These are phyloP conservation scores for Spathaspora boniae DNA, from an alignment of 805 yeast genomes.

Conservation along the genomic window DNA sequence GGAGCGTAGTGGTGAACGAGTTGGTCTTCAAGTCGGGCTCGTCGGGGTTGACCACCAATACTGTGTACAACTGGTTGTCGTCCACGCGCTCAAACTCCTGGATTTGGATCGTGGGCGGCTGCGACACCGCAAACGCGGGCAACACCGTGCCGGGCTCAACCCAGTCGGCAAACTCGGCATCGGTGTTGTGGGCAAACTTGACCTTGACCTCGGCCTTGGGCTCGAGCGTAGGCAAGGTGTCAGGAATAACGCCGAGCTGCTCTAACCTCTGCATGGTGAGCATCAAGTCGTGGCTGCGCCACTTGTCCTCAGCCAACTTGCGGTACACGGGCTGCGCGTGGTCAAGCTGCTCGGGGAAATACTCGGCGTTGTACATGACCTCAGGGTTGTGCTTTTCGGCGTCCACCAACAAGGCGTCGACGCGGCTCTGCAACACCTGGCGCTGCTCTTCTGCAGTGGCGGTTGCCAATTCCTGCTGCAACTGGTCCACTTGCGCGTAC, in stretches of 20 bases:
- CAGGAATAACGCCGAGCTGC: conserved; percentile 81
- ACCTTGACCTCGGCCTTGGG: conserved; percentile 76
- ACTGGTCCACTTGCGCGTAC: conserved; percentile 37
- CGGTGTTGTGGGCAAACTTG: conserved; percentile 64
- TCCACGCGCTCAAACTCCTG: conserved; percentile 61
- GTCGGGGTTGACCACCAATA: conserved; percentile 87
- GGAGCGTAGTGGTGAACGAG: conserved; percentile 65
- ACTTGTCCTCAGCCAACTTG: conserved; percentile 58
- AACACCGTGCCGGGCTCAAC: conserved; percentile 74
- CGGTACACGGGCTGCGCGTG: conserved; percentile 78
- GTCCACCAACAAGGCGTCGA: conserved; percentile 37
- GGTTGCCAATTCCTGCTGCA: conserved; percentile 25
- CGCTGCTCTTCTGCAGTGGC: conserved; percentile 14
- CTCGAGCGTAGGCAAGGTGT: conserved; percentile 83
- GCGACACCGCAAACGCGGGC: conserved; percentile 68
- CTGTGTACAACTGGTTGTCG: conserved; percentile 57
- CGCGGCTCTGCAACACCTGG: conserved; percentile 11
- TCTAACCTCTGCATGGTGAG: conserved; percentile 89
- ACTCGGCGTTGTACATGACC: conserved; percentile 65
- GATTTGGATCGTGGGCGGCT: conserved; percentile 74
- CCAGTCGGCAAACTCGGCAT: conserved; percentile 59
- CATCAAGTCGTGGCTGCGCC: conserved; percentile 73
- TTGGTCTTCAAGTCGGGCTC: conserved; percentile 73
- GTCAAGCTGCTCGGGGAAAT: conserved; percentile 50
- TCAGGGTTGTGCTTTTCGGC: conserved; percentile 84